These are phyloP conservation scores for Larix kaempferi DNA, from an alignment of 75 land plant species.

Conservation along the genomic window DNA sequence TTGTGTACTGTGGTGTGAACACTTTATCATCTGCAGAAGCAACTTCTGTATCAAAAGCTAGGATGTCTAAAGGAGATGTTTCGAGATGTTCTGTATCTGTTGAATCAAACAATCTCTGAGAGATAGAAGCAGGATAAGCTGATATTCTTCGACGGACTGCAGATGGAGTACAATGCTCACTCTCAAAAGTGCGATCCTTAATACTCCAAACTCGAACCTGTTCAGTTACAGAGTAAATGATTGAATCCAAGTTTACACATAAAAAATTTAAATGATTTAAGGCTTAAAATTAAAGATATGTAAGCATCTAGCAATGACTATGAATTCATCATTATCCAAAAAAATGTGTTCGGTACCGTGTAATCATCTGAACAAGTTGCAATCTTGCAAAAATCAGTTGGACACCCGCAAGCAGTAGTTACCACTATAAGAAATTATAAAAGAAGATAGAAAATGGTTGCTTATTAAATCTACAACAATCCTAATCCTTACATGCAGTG, in stretches of 20 bases:
- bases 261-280: not conserved
- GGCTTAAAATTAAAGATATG: not conserved
- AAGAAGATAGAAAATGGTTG: not conserved
- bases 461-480: not conserved
- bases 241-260: not conserved
- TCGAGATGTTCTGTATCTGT: not conserved
- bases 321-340: not conserved
- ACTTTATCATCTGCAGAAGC: not conserved
- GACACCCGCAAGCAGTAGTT: conserved; percentile 49
- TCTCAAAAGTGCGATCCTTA: conserved; percentile 11
- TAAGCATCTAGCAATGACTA: not conserved
- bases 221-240: not conserved
- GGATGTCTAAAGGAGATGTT: not conserved
- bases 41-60: not conserved
- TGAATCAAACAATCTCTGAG: conserved; percentile 6
- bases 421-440: not conserved
- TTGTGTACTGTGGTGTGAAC: not conserved
- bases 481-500: not conserved
- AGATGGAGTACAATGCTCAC: conserved; percentile 24
- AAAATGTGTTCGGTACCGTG: conserved; percentile 35
- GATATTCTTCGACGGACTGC: conserved; percentile 38
- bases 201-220: conserved; percentile 74
- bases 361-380: conserved; percentile 90
- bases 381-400: conserved; percentile 59
- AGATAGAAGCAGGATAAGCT: conserved; percentile 25